phyloP scores from a whole-genome alignment of 129 eudicot species.

The Artemisia annua region DNA sequence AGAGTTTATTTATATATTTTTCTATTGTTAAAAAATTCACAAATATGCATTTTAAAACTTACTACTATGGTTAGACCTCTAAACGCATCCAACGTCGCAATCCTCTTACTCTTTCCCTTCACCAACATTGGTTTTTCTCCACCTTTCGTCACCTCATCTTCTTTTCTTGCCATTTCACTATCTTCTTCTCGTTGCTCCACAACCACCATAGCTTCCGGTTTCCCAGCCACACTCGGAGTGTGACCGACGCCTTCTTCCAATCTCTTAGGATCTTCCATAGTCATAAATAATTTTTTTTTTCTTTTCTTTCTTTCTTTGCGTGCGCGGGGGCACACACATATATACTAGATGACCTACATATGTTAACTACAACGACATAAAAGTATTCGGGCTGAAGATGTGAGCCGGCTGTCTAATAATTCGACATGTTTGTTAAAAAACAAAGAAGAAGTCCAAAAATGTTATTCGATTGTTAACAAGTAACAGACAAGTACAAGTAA shows the following conservation, averaged over 20 bases:
- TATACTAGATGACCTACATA: neutral
- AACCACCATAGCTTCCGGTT: neutral
- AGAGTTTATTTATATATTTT: too few relatives aligned
- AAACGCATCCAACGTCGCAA: conserved; percentile 71
- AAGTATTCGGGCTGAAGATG: neutral
- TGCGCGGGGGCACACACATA: neutral
- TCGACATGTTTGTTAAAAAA: conserved; percentile 10
- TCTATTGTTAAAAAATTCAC: neutral
- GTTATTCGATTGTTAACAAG: conserved; percentile 21
- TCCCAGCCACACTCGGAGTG: neutral
- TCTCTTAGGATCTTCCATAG: conserved; percentile 43
- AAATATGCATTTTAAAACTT: too few relatives aligned
- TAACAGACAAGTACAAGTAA: conserved; percentile 1
- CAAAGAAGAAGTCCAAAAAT: conserved; percentile 26
- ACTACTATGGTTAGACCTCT: conserved; percentile 78
- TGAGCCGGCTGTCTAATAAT: conserved; percentile 31
- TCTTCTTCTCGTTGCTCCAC: conserved; percentile 3
- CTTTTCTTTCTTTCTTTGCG: neutral
- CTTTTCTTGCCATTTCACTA: neutral
- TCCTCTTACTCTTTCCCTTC: conserved; percentile 55
- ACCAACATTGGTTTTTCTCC: conserved; percentile 20
- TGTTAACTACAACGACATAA: conserved; percentile 3
- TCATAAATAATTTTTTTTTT: conserved; percentile 3
- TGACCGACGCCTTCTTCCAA: conserved; percentile 47
- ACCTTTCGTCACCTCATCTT: conserved; percentile 1